Conservation (phyloP, 305 asterid species). For the Plantago coronopus region DNA sequence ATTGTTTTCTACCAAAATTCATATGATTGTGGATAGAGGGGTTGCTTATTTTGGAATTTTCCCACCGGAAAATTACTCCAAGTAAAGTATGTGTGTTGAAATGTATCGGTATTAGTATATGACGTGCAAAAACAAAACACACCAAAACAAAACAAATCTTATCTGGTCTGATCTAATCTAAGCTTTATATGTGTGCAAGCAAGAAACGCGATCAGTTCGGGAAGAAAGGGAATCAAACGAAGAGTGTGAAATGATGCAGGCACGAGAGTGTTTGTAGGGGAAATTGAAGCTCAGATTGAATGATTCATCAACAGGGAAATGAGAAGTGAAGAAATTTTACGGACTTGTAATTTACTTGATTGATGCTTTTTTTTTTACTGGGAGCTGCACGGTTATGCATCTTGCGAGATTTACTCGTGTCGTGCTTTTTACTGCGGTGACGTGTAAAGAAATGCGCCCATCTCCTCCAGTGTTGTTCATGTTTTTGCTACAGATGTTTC, state of each 20-base stretch:
- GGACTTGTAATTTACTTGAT: background rate
- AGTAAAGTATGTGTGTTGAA: too few relatives aligned
- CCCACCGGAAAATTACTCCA: too few relatives aligned
- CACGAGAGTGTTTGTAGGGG: constrained; percentile 28
- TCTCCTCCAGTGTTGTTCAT: too few relatives aligned
- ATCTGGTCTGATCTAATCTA: background rate
- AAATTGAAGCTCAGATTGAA: constrained; percentile 27
- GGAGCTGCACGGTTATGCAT: background rate
- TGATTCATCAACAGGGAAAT: constrained; percentile 13
- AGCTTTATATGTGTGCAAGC: constrained; percentile 21
- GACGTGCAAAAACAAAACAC: too few relatives aligned
- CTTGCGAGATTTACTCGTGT: background rate
- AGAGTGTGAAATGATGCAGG: constrained; percentile 10
- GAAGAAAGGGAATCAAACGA: constrained; percentile 16
- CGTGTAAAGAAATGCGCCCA: too few relatives aligned
- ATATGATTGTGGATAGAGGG: constrained; percentile 2
- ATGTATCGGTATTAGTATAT: too few relatives aligned
- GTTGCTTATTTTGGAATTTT: too few relatives aligned
- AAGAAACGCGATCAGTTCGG: constrained; percentile 15
- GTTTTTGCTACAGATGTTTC: too few relatives aligned
- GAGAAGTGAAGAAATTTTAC: constrained; percentile 6
- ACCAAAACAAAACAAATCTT: background rate
- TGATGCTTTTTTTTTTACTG: background rate
- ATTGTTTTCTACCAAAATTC: background rate
- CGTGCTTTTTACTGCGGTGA: background rate